Evolutionary conservation across 108 stramenopile species (phyloP), one percentile per base, ranked within the genome.

Genomic region (Nitzschia inconspicua): DNA sequence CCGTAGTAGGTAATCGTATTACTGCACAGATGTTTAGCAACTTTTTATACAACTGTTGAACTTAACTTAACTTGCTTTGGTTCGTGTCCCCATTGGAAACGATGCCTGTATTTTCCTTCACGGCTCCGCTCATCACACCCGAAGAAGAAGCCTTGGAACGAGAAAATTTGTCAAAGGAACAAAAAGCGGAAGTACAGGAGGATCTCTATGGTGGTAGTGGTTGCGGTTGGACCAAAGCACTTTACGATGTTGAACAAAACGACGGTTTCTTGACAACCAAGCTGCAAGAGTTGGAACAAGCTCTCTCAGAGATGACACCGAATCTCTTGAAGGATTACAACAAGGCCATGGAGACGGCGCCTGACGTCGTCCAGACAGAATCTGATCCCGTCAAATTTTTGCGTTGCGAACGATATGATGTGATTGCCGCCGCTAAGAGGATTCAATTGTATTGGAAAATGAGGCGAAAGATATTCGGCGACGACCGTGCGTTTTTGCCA

Each of bases 381-480:
- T 31, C 36, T 16, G 30, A 58, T 43, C 57, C 57, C 40, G 19
- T 29, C 14, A 16, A 11, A 31, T 70, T 70, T 57, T 35, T 70
- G 4, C 30, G 55, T 19, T 44, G 50, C 26, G 63, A 63, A 42
- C 30, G 48, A 24, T 47, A 48, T 13, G 18, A 61, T 47, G 29
- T 11, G 47, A 25, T 60, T 57, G 66, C 51, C 20, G 75, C 69
- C 31, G 65, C 65, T 11, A 41, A 24, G 20, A 34, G 75, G 24
- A n/a, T 76, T 0, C 57, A 41, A 5, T 10, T 19, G 23, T 76
- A 76, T 53, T 76, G 75, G 75, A 49, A 59, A 47, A n/a, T 48
- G 23, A 68, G 75, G 14, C 28, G 46, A 6, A 60, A 54, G 35
- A 19, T 76, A 8, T 76, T 76, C 32, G 75, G 69, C 26, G 28